phyloP scores from a whole-genome alignment of 2,329 filamentous ascomycete genomes.

The Botrytis medusae region DNA sequence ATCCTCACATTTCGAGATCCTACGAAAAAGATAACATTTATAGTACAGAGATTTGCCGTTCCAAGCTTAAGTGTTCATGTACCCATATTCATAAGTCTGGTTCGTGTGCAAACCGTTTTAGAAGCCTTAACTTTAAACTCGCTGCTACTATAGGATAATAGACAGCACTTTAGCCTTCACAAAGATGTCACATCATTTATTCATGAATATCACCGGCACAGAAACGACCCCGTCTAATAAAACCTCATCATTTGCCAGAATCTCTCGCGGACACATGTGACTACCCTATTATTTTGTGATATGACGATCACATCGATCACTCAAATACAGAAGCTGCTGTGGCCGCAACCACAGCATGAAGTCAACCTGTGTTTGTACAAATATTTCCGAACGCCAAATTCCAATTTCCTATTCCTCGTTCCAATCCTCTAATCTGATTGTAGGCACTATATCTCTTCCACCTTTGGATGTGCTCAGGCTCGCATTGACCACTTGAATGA shows the following conservation, averaged over 20 bases:
- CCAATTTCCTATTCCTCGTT: not conserved
- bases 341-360: not conserved
- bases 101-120: not conserved
- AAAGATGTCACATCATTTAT: not conserved
- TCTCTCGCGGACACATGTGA: not conserved
- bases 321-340: not conserved
- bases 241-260: not conserved
- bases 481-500: not conserved
- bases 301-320: not conserved
- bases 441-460: not conserved
- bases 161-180: not conserved
- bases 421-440: not conserved
- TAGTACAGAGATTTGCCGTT: not conserved
- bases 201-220: not conserved
- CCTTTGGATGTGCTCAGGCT: not conserved
- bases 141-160: not conserved
- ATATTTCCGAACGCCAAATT: not conserved
- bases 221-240: not conserved
- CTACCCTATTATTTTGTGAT: not conserved
- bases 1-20: fast-evolving
- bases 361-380: not conserved
- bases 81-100: not conserved
- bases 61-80: too few relatives aligned
- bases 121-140: not conserved
- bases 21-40: not conserved